Percentiles rank a stretch among this genome's conserved stretches.
These are phyloP conservation scores for Actinomortierella wolfii DNA, from an alignment of 371 early-diverging fungal species.

Conservation along the genomic window DNA sequence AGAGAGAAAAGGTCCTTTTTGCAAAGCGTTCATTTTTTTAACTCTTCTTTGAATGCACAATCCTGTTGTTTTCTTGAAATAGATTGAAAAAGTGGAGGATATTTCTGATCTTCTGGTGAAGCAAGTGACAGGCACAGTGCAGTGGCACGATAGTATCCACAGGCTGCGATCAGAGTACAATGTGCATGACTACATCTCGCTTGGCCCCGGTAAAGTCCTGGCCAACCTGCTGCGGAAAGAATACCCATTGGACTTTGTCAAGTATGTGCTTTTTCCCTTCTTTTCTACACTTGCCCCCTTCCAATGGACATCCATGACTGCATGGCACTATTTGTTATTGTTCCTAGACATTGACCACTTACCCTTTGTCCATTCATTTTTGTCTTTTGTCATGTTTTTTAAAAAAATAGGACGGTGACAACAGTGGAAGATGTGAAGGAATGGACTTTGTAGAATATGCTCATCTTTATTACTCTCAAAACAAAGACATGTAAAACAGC, in stretches of 20 bases:
- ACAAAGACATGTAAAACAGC: too few species aligned
- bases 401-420: slow-evolving; percentile 39
- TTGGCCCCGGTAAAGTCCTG: slow-evolving; percentile 89
- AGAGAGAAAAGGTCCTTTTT: too few species aligned
- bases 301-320: background rate
- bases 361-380: background rate
- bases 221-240: slow-evolving; percentile 90
- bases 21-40: background rate
- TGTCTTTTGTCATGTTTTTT: too few species aligned
- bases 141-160: slow-evolving; percentile 87
- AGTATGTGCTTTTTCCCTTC: slow-evolving; percentile 20
- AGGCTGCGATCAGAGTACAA: slow-evolving; percentile 74
- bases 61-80: background rate
- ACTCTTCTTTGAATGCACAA: background rate
- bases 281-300: background rate
- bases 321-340: background rate
- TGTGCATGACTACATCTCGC: slow-evolving; percentile 80
- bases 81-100: slow-evolving; percentile 55
- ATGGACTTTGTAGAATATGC: slow-evolving; percentile 19
- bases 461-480: too few species aligned
- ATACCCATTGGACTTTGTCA: slow-evolving; percentile 78
- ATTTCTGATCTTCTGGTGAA: slow-evolving; percentile 72
- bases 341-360: background rate
- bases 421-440: slow-evolving; percentile 38
- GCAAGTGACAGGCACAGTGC: slow-evolving; percentile 87